Base-by-base conservation (phyloP, 495 filamentous ascomycete species). In the Annulohypoxylon moriforme region DNA sequence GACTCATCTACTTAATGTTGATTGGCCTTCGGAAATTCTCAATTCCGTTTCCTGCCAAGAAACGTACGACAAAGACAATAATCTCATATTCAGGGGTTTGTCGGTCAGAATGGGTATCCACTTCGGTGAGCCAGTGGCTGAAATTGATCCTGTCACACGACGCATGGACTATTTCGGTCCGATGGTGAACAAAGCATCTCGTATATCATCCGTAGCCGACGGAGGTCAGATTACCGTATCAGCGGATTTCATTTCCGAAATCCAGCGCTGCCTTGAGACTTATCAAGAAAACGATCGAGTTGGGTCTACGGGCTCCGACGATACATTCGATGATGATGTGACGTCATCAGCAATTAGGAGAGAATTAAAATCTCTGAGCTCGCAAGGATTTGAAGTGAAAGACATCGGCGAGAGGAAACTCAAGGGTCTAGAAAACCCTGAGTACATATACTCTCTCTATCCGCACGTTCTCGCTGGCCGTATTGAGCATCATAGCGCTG, bases 131-230 rank as follows among this genome's bases (percentile, higher is more conserved):
- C 96, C 96, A 29, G 94, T 99, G 60, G 96, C 93, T 72, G 96
- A 98, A 76, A 90, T 91, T 33, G 96, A 99, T 78, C 95, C 96
- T 0, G 93, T 99, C 5, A 99, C 96, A 9, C 90, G 93, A 52
- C 94, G 96, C 42, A 99, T 99, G 96, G 96, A 99, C 76, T 99
- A 99, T 80, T 98, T 98, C 79, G 96, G 96, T 8, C 96, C 96
- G 0, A 98, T 99, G 93, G 96, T 99, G 68, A 99, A 99, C 79
- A 93, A 95, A 67, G 93, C 96, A 0, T 91, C 94, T 53, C 91
- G 96, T 79, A 96, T 99, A 56, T 95, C 93, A 6, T 89, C 92
- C 38, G 93, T 93, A 57, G 96, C 96, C n/a, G 96, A 99, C 77
- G 96, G 96, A 40, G 96, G 96, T 2, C 94, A 99, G 79, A 97